A percentile compares a stretch with the other conserved stretches of the same genome.
Evolutionary conservation across 2,329 filamentous ascomycete species (phyloP).

Genomic region (Fusarium sp.): DNA sequence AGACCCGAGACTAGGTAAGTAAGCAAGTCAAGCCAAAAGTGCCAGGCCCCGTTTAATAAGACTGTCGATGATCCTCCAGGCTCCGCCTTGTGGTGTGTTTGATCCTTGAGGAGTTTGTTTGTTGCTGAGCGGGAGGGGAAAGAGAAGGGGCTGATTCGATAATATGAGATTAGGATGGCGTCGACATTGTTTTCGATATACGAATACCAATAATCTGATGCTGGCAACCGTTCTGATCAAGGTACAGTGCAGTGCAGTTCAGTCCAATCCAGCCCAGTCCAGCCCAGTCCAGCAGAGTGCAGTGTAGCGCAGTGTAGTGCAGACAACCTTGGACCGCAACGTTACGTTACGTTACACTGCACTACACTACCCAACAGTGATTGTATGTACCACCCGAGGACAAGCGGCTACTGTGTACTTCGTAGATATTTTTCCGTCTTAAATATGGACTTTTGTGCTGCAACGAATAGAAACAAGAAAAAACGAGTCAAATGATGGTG

Average conservation of each 20-base stretch:
- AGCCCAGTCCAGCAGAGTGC: not conserved
- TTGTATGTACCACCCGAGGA: conserved; percentile 10
- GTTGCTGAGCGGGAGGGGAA: not conserved
- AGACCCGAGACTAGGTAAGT: conserved; percentile 9
- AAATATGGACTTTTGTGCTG: conserved; percentile 16
- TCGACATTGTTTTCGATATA: conserved; percentile 25
- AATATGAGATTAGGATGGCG: conserved; percentile 2
- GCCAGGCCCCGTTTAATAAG: conserved; percentile 42
- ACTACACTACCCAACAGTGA: not conserved
- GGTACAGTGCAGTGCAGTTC: not conserved
- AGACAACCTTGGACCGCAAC: conserved; percentile 41
- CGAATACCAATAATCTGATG: conserved; percentile 15
- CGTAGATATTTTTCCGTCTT: conserved; percentile 8
- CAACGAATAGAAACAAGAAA: conserved; percentile 4
- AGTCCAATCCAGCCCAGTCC: no score
- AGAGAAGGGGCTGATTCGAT: conserved; percentile 18
- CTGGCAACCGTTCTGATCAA: not conserved
- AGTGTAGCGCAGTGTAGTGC: not conserved
- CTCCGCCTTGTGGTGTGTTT: conserved; percentile 26
- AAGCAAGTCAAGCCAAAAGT: conserved; percentile 9
- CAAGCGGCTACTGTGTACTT: conserved; percentile 6
- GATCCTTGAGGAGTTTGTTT: conserved; percentile 11
- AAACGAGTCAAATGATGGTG: not conserved
- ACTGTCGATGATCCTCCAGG: conserved; percentile 33
- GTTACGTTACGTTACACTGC: conserved; percentile 49